Conservation (phyloP, 2,329 filamentous ascomycete species). For the Trichophyton schoenleinii region DNA sequence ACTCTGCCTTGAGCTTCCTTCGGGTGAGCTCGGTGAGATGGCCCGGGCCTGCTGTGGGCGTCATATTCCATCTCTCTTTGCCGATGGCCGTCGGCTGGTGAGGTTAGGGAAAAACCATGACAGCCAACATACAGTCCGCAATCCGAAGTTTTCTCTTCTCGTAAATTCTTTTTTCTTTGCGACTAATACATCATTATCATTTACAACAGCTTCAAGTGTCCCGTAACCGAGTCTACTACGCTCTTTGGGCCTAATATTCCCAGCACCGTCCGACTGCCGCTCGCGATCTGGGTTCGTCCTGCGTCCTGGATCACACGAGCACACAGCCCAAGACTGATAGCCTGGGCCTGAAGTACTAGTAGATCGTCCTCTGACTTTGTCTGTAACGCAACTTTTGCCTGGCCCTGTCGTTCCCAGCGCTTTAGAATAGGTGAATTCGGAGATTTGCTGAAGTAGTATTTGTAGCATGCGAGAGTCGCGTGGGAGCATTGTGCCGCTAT, state of each 20-base stretch:
- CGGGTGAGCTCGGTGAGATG: constrained; percentile 54
- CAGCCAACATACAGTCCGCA: constrained; percentile 47
- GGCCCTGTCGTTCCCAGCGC: constrained; percentile 75
- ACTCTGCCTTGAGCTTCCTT: constrained; percentile 53
- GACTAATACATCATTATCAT: not conserved
- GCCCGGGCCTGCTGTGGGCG: constrained; percentile 44
- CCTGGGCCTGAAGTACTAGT: constrained; percentile 64
- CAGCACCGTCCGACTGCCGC: constrained; percentile 81
- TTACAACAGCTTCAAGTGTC: constrained; percentile 70
- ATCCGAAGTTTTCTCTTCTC: too few relatives aligned
- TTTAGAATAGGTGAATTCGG: constrained; percentile 50
- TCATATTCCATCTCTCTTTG: constrained; percentile 85
- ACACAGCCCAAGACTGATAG: constrained; percentile 69
- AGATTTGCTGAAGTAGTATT: constrained; percentile 53
- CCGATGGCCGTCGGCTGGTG: constrained; percentile 78
- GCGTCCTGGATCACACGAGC: constrained; percentile 88
- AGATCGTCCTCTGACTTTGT: constrained; percentile 70
- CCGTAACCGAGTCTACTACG: constrained; percentile 74
- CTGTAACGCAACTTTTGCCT: constrained; percentile 89
- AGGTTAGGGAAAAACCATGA: constrained; percentile 87
- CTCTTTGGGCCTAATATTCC: constrained; percentile 71
- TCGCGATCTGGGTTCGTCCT: constrained; percentile 92
- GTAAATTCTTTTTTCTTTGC: too few relatives aligned
- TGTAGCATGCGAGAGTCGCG: constrained; percentile 97
- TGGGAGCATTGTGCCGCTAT: constrained; percentile 92